Evolutionary conservation across 2,329 filamentous ascomycete genomes (phyloP).

Genomic region (Penicillium vulpinum): DNA sequence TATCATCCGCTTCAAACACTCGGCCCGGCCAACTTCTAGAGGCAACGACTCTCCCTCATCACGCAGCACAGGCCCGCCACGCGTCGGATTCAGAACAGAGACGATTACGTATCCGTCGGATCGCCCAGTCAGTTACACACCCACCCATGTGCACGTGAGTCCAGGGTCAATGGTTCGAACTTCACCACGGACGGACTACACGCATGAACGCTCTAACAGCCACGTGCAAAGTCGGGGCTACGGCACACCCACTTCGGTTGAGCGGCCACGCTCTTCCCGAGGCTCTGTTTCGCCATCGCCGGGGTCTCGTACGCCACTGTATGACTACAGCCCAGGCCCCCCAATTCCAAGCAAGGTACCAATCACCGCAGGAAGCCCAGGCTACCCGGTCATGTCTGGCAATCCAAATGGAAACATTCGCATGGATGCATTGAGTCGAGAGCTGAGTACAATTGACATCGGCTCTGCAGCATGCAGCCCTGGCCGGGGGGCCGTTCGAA

Average conservation of each 20-base stretch:
- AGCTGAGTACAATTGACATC: conserved; percentile 56
- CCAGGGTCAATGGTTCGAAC: conserved; percentile 21
- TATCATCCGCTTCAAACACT: conserved; percentile 49
- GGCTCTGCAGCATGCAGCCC: conserved; percentile 38
- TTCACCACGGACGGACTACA: conserved; percentile 22
- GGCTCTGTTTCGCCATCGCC: conserved; percentile 35
- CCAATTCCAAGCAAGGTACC: conserved; percentile 48
- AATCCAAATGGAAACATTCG: conserved; percentile 27
- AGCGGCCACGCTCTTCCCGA: conserved; percentile 27
- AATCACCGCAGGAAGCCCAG: conserved; percentile 33
- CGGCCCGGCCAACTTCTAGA: conserved; percentile 29
- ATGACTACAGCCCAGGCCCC: conserved; percentile 36
- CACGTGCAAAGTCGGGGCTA: conserved; percentile 21
- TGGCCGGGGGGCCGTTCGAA: conserved; percentile 30
- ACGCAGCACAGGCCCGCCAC: conserved; percentile 21
- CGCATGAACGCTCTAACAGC: conserved; percentile 19
- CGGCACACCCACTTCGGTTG: conserved; percentile 26
- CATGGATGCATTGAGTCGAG: conserved; percentile 56
- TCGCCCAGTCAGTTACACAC: conserved; percentile 18
- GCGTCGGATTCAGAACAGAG: conserved; percentile 24
- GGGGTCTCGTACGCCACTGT: conserved; percentile 31
- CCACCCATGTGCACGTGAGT: conserved; percentile 16
- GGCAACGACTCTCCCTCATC: conserved; percentile 18
- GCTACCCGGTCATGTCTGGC: conserved; percentile 30
- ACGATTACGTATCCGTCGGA: conserved; percentile 16